Conservation (phyloP, 345 rosid genomes). For the Leavenworthia alabamica region DNA sequence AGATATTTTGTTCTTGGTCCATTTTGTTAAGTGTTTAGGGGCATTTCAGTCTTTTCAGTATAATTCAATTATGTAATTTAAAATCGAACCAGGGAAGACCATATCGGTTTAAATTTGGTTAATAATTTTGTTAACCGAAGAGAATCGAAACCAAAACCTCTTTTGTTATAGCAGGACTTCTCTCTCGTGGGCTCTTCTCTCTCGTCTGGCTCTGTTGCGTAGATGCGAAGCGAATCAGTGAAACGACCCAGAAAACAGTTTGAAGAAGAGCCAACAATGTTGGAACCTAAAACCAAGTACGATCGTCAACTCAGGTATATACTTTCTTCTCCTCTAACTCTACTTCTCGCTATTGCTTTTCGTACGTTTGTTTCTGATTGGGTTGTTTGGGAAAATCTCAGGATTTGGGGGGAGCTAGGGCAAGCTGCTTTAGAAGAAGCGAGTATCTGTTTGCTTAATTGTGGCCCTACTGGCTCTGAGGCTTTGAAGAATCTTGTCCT, state of each 20-base stretch:
- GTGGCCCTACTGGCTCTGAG: conserved; percentile 98
- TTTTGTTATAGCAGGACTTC: background rate
- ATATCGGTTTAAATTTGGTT: background rate
- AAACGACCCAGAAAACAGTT: background rate
- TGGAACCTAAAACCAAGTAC: conserved; percentile 78
- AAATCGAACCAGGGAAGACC: background rate
- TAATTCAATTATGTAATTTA: background rate
- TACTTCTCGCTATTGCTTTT: background rate
- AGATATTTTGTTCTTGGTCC: background rate
- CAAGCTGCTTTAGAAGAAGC: conserved; percentile 83
- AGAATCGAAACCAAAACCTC: background rate
- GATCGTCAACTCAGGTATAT: conserved; percentile 97
- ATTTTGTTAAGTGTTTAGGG: too few relatives aligned
- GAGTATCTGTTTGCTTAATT: conserved; percentile 86
- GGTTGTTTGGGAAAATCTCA: conserved; percentile 18
- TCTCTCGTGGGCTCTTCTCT: background rate
- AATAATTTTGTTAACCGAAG: background rate
- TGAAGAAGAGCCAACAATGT: conserved; percentile 39
- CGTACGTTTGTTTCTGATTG: background rate
- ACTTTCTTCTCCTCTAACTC: background rate
- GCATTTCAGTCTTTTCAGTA: background rate
- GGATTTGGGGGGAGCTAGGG: conserved; percentile 99
- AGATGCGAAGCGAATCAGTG: conserved; percentile 16
- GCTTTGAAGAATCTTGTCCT: conserved; percentile 94
- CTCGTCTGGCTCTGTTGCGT: conserved; percentile 4